Base-by-base conservation (phyloP, 441 rosid species). In the Adansonia rubrostipa region DNA sequence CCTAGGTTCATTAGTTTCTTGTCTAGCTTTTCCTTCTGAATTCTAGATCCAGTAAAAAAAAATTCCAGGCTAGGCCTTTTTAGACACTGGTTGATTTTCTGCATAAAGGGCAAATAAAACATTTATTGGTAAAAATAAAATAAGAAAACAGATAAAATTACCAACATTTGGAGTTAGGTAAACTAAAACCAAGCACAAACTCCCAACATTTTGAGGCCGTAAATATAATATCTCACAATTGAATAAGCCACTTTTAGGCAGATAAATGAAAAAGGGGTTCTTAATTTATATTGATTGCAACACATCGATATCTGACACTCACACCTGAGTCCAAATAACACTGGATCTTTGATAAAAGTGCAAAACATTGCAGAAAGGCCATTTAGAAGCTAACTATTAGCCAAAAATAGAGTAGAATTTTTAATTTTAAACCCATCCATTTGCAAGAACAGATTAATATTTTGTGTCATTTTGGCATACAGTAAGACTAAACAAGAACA, bases 1-100 rank as follows among this genome's bases (percentile, higher is more conserved):
- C 33, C 14, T 2, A 33, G n/a, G 17, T 75, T 64, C 72, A 51
- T 9, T 57, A 73, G 36, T 72, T 48, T 77, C 56, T 44, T 22
- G 2, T 42, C 56, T 68, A 20, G 64, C 57, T 70, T 65, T 54
- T 4, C 64, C 56, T 77, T 3, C n/a, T 3, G 24, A 63, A 60
- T 61, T 47, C 15, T 57, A 40, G 36, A 74, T 74, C 24, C 54
- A 14, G 66, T 58, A 74, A 61, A 57, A 60, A 3, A 24, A 36
- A 36, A 36, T 58, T 58, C 15, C 51, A 65, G 24, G 3, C 14
- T 11, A 20, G 15, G 15, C 22, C 65, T 1, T 48, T 48, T 75
- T 50, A 14, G 47, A 48, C 76, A n/a, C 36, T 1, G 6, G 40
- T 28, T 33, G 44, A 50, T 74, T 8, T 65, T 50, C 79, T 19